phyloP scores from a whole-genome alignment of 331 rosid genomes.

The Quercus lobata region DNA sequence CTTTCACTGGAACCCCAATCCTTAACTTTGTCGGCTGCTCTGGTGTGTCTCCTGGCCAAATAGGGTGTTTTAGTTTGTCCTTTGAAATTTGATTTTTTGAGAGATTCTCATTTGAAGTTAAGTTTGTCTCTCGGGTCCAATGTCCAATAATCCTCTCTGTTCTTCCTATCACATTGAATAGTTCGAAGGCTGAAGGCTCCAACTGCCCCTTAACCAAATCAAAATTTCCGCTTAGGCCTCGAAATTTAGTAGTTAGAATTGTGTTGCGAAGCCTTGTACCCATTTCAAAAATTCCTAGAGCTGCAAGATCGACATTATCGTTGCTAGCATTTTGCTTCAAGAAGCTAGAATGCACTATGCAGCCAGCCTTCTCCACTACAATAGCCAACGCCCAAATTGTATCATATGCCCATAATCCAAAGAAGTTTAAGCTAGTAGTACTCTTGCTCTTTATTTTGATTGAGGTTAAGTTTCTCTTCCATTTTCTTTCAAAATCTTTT shows the following conservation, averaged over 20 bases:
- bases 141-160: slow-evolving; percentile 19
- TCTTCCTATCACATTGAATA: slow-evolving; percentile 23
- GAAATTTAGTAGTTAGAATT: slow-evolving; percentile 11
- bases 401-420: slow-evolving; percentile 44
- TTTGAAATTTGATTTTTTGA: too few relatives aligned
- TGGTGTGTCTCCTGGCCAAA: slow-evolving; percentile 27
- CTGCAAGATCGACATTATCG: not conserved
- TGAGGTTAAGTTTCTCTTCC: not conserved
- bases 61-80: slow-evolving; percentile 2
- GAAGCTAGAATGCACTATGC: not conserved
- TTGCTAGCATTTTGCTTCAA: not conserved
- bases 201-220: slow-evolving; percentile 10
- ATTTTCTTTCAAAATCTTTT: not conserved
- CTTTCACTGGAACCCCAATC: slow-evolving; percentile 22
- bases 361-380: slow-evolving; percentile 19
- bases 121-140: slow-evolving; percentile 3
- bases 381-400: slow-evolving; percentile 33
- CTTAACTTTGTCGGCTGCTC: slow-evolving; percentile 24
- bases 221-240: slow-evolving; percentile 28
- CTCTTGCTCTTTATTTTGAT: not conserved
- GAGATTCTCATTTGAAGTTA: not conserved
- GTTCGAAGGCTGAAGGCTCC: slow-evolving; percentile 16
- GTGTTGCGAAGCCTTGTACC: slow-evolving; percentile 8
- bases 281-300: not conserved
- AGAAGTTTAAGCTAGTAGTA: not conserved